Base-by-base conservation (phyloP, 208 protist genomes). In the Borovskyia barvae region DNA sequence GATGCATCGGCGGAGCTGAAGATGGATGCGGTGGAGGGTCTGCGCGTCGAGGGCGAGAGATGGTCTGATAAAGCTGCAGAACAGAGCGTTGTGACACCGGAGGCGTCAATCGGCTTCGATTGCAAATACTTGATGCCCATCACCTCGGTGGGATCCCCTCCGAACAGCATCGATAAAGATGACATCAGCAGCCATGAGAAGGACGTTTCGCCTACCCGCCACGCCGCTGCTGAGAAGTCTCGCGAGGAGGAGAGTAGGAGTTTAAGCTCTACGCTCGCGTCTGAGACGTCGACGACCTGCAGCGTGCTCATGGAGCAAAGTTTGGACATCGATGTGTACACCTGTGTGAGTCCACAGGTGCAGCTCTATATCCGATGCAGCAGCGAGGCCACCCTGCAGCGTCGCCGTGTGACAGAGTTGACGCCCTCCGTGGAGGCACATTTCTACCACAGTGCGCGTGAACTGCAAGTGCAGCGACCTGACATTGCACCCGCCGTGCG, bases 311-410 rank as follows among this genome's bases (percentile, higher is more conserved):
- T 83, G 40, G 67, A 77, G 3, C 61, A 60, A 5, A 58, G 66
- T 35, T 54, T 60, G 22, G 48, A 75, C 60, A 71, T 84, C 53
- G 77, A 84, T 54, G 68, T 72, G 19, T 84, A 80, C 77, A 80
- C 77, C 9, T 84, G 73, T 52, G 55, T 80, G 36, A 77, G 62
- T 15, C 67, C 53, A 37, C 72, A 79, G 61, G 48, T 30, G 26
- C 77, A 80, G 73, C 52, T 84, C 15, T 84, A 84, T 59, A 42
- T 80, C 35, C 66, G 73, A 15, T 84, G 77, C 50, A 73, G 69
- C 42, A 65, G 77, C 63, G 77, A 84, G 46, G 63, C 69, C 12
- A 80, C 66, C 0, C 28, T 68, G 62, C 62, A 56, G 28, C 77
- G 72, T 3, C 77, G 77, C 42, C 59, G 63, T 36, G 36, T 61